Conservation (phyloP, 352 stramenopile species). For the Globisporangium mamillatum region DNA sequence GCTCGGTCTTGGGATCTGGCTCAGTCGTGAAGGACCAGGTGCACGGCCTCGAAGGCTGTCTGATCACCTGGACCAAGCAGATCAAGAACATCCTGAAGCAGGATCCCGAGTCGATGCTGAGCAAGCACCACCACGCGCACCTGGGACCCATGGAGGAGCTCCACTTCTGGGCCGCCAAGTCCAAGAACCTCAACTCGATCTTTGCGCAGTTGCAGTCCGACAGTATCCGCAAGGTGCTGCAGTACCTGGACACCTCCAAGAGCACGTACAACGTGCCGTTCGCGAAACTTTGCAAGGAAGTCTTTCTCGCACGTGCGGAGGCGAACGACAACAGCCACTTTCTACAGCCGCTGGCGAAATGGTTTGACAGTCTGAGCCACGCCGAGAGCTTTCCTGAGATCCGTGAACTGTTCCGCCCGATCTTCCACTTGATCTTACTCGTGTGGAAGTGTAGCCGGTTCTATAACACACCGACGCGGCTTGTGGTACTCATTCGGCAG, state of each 20-base stretch:
- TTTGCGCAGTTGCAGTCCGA: slow-evolving; percentile 89
- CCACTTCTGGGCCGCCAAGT: slow-evolving; percentile 84
- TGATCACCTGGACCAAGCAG: slow-evolving; percentile 95
- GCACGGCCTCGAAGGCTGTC: slow-evolving; percentile 81
- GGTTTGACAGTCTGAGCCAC: slow-evolving; percentile 45
- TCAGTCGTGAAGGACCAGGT: slow-evolving; percentile 73
- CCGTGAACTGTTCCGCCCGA: slow-evolving; percentile 77
- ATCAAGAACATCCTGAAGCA: slow-evolving; percentile 92
- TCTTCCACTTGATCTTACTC: slow-evolving; percentile 86
- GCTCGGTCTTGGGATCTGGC: slow-evolving; percentile 8
- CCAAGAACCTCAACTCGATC: slow-evolving; percentile 88
- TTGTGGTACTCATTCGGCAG: slow-evolving; percentile 87
- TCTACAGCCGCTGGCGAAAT: slow-evolving; percentile 67
- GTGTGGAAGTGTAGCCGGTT: slow-evolving; percentile 91
- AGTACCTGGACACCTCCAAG: slow-evolving; percentile 86
- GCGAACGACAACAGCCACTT: slow-evolving; percentile 89
- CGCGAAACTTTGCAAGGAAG: slow-evolving; percentile 90
- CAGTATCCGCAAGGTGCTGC: slow-evolving; percentile 81
- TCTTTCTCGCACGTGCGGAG: slow-evolving; percentile 85
- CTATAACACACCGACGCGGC: slow-evolving; percentile 87
- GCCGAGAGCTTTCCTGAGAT: slow-evolving; percentile 47
- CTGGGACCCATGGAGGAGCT: slow-evolving; percentile 87
- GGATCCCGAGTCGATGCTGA: slow-evolving; percentile 79
- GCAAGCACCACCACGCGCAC: slow-evolving; percentile 48
- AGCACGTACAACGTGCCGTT: slow-evolving; percentile 92